phyloP scores from a whole-genome alignment of 306 rosid genomes.

The Quillaja saponaria region DNA sequence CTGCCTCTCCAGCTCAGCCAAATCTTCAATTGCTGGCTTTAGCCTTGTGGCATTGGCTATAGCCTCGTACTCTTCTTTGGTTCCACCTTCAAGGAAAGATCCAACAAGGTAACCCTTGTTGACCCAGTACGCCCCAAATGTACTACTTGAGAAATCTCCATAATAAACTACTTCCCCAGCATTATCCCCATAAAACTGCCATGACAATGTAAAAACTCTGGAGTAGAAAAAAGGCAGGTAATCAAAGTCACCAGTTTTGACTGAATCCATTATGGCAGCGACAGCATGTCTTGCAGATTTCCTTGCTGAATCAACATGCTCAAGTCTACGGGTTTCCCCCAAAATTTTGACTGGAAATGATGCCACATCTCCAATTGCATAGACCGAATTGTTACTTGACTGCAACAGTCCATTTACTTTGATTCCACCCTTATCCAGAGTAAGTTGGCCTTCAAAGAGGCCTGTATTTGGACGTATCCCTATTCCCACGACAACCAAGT shows the following conservation, averaged over 20 bases:
- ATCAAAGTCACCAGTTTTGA: slow-evolving; percentile 68
- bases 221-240: slow-evolving; percentile 96
- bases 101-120: slow-evolving; percentile 81
- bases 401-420: slow-evolving; percentile 90
- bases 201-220: slow-evolving; percentile 82
- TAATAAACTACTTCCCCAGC: slow-evolving; percentile 78
- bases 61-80: slow-evolving; percentile 71
- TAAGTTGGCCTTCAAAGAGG: slow-evolving; percentile 94
- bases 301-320: slow-evolving; percentile 92
- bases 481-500: slow-evolving; percentile 96
- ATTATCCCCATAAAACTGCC: slow-evolving; percentile 95
- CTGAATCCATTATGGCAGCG: slow-evolving; percentile 70
- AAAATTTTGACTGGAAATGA: slow-evolving; percentile 91
- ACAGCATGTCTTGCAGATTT: slow-evolving; percentile 83
- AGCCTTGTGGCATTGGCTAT: slow-evolving; percentile 70
- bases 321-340: slow-evolving; percentile 86
- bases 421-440: slow-evolving; percentile 97
- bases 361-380: slow-evolving; percentile 96
- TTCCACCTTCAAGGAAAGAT: slow-evolving; percentile 77
- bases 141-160: slow-evolving; percentile 74
- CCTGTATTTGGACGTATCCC: slow-evolving; percentile 97
- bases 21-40: slow-evolving; percentile 71
- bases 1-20: slow-evolving; percentile 72
- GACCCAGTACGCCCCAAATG: slow-evolving; percentile 93
- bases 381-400: slow-evolving; percentile 80